Conservation (phyloP, 805 yeast genomes). For the Hyphopichia homilentoma region DNA sequence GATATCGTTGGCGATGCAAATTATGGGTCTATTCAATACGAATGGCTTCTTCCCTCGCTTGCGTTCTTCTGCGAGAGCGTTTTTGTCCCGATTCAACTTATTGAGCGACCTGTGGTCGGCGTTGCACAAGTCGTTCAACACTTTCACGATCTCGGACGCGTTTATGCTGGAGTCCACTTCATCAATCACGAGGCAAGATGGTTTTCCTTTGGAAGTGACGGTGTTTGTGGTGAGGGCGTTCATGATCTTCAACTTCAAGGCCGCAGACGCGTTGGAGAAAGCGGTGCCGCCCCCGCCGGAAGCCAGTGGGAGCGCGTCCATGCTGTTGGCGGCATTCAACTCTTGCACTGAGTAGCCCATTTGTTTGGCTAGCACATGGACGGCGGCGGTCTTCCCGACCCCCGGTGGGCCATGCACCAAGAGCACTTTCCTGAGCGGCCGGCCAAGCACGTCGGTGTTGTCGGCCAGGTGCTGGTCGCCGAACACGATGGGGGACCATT, state of each 20-base stretch:
- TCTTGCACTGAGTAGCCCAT: slow-evolving; percentile 80
- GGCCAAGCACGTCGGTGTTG: slow-evolving; percentile 25
- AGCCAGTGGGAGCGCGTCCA: slow-evolving; percentile 28
- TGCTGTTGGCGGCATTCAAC: slow-evolving; percentile 65
- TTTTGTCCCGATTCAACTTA: slow-evolving; percentile 9
- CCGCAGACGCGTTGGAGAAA: slow-evolving; percentile 20
- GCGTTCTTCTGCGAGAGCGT: slow-evolving; percentile 17
- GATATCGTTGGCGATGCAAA: slow-evolving; percentile 87
- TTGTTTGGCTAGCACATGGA: slow-evolving; percentile 79
- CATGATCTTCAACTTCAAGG: slow-evolving; percentile 31
- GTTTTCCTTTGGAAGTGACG: slow-evolving; percentile 63
- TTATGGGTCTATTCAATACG: slow-evolving; percentile 70
- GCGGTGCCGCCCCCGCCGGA: slow-evolving; percentile 46
- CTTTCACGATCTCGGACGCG: slow-evolving; percentile 33
- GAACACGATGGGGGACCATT: slow-evolving; percentile 34
- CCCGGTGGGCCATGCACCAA: slow-evolving; percentile 93
- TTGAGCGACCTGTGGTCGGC: slow-evolving; percentile 43
- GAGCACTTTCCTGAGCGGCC: slow-evolving; percentile 53
- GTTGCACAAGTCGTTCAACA: slow-evolving; percentile 56
- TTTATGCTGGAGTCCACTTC: slow-evolving; percentile 66
- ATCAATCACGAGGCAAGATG: slow-evolving; percentile 81
- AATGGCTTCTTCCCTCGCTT: slow-evolving; percentile 30
- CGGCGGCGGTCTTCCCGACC: slow-evolving; percentile 84
- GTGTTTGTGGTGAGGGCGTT: slow-evolving; percentile 60
- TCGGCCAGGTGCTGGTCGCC: slow-evolving; percentile 15